Conservation (phyloP, 2,329 filamentous ascomycete species). For the Penicillium sp. region DNA sequence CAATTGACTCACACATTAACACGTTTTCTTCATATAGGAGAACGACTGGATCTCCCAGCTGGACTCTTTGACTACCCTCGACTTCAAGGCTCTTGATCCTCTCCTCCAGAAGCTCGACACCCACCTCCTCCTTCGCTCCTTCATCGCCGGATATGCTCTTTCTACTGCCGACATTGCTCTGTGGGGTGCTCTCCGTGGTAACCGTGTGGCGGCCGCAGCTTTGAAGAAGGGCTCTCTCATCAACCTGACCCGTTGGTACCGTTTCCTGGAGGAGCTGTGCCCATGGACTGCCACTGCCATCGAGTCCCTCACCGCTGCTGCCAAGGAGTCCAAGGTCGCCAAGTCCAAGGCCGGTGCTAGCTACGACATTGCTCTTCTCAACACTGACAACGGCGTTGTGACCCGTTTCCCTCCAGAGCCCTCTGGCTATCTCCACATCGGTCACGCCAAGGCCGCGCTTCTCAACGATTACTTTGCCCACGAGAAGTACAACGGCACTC, state of each 20-base stretch:
- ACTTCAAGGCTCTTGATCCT: slow-evolving; percentile 82
- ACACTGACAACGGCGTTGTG: slow-evolving; percentile 85
- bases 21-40: slow-evolving; percentile 31
- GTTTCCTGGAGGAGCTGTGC: slow-evolving; percentile 77
- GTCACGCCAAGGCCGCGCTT: slow-evolving; percentile 89
- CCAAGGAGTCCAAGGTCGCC: slow-evolving; percentile 67
- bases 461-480: slow-evolving; percentile 98
- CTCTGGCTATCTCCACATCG: slow-evolving; percentile 92
- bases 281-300: slow-evolving; percentile 72
- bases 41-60: slow-evolving; percentile 60
- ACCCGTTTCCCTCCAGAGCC: slow-evolving; percentile 94
- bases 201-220: slow-evolving; percentile 79
- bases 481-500: slow-evolving; percentile 85
- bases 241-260: slow-evolving; percentile 85
- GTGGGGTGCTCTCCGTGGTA: slow-evolving; percentile 80
- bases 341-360: slow-evolving; percentile 76
- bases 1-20: background rate
- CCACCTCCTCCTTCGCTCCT: slow-evolving; percentile 82
- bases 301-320: slow-evolving; percentile 68
- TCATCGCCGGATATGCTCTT: slow-evolving; percentile 78
- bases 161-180: slow-evolving; percentile 77
- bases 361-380: slow-evolving; percentile 84
- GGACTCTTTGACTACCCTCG: slow-evolving; percentile 56
- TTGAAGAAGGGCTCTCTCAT: slow-evolving; percentile 75
- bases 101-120: slow-evolving; percentile 77